These are phyloP conservation scores for Apostasia ramifera DNA, from an alignment of 106 monocot species.

Conservation along the genomic window DNA sequence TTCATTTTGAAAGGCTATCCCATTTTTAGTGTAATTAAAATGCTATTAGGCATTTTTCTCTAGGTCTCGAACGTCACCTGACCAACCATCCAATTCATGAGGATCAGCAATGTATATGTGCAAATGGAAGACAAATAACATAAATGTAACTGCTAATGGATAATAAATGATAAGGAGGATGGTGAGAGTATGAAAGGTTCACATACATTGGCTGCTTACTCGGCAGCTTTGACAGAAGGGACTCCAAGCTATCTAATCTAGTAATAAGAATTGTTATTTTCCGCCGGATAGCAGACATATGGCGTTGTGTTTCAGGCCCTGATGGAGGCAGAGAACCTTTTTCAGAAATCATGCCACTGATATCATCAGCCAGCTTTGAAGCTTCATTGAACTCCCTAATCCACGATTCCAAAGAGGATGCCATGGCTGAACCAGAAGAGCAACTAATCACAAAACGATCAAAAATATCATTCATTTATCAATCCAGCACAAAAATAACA, in stretches of 20 bases:
- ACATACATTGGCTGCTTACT: constrained; percentile 60
- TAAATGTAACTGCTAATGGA: too few species aligned
- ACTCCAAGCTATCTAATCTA: constrained; percentile 66
- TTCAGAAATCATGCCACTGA: constrained; percentile 67
- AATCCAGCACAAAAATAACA: too few species aligned
- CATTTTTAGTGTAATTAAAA: too few species aligned
- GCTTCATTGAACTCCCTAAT: constrained; percentile 69
- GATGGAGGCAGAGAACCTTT: constrained; percentile 56
- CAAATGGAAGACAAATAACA: too few species aligned
- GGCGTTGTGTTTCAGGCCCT: constrained; percentile 57
- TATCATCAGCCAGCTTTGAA: constrained; percentile 73
- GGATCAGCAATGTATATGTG: too few species aligned
- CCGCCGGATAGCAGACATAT: constrained; percentile 62
- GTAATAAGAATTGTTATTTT: constrained; percentile 85
- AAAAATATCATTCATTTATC: too few species aligned
- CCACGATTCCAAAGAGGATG: constrained; percentile 63
- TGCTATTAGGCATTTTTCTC: too few species aligned
- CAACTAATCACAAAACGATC: neutral
- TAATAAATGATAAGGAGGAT: too few species aligned
- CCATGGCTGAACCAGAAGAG: constrained; percentile 43
- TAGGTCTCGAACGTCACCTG: too few species aligned
- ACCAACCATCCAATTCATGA: too few species aligned
- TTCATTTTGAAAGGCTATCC: too few species aligned
- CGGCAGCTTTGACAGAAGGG: constrained; percentile 58
- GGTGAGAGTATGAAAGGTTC: neutral